Conservation (phyloP, 2,329 filamentous ascomycete genomes). For the Monilinia vaccinii-corymbosi region DNA sequence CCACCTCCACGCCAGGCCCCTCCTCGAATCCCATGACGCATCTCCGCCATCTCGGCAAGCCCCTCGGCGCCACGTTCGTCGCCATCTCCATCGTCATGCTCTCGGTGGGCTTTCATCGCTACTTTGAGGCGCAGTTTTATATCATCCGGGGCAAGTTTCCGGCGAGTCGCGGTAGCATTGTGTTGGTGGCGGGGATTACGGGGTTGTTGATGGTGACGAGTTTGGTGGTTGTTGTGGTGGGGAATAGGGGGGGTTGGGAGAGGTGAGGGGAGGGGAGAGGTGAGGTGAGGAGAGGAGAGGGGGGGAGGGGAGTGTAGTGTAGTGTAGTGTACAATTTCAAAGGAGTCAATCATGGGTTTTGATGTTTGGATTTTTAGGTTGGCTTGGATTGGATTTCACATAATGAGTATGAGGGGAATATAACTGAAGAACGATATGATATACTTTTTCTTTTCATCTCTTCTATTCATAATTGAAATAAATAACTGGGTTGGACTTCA, state of each 20-base stretch:
- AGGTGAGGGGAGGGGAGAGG: not conserved
- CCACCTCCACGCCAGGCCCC: slow-evolving; percentile 28
- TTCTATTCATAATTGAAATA: no score
- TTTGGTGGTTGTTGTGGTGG: slow-evolving; percentile 49
- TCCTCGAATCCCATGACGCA: slow-evolving; percentile 30
- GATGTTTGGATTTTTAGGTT: no score
- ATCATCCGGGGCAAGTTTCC: slow-evolving; percentile 74
- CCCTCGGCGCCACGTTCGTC: slow-evolving; percentile 68
- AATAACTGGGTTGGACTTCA: no score
- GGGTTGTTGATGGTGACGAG: slow-evolving; percentile 52
- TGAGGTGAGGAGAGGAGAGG: not conserved
- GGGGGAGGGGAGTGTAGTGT: no score
- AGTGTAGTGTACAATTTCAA: no score
- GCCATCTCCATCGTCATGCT: slow-evolving; percentile 67
- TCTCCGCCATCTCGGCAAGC: slow-evolving; percentile 59
- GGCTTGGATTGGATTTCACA: no score
- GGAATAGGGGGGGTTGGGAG: not conserved
- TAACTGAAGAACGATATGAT: no score
- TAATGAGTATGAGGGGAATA: no score
- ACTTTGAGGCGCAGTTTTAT: slow-evolving; percentile 71
- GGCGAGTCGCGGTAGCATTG: slow-evolving; percentile 65
- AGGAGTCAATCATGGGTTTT: no score
- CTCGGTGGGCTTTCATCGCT: slow-evolving; percentile 68
- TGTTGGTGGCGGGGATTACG: slow-evolving; percentile 58
- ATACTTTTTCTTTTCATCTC: no score